Base-by-base conservation (phyloP, 208 protist genomes). In the Trypanosoma mega region DNA sequence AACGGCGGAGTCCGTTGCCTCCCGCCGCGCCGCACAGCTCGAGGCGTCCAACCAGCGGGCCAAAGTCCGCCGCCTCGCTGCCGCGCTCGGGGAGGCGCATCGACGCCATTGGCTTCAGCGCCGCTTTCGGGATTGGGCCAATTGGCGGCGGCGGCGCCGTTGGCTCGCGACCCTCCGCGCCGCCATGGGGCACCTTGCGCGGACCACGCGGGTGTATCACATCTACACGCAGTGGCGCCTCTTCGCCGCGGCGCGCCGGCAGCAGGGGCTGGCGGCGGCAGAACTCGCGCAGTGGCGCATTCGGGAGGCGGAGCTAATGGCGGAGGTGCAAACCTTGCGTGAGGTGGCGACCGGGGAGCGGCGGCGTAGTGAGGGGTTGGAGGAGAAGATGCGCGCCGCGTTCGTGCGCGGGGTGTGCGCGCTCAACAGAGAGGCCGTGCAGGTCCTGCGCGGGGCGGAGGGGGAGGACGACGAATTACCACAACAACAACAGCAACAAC, bases 351-450 rank as follows among this genome's bases (percentile, higher is more conserved):
- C 62, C 43, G 72, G 82, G 53, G 47, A 74, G 43, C 53, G 46
- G n/a, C 34, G 63, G 26, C 78, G 74, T 0, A 76, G 74, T 20
- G 65, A 60, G n/a, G 57, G 46, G 0, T 43, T 92, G 46, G 83
- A 85, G 21, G 89, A 89, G 30, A 59, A 82, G 18, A 62, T 93
- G 48, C 88, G 83, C 64, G 74, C 69, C 1, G 87, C 88, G 0
- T 93, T 97, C 64, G 74, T 96, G 39, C 78, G 84, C 1, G 90
- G 93, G 5, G 82, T 96, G 29, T 90, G 82, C 41, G 88, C 93
- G 3, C 64, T 97, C 45, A 96, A 96, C 57, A 85, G 85, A 4
- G 93, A 97, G 60, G 93, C 93, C 3, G 83, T 94, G 61, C 78
- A 92, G 29, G 83, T 90, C n/a, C 76, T 95, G 26, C 68, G 77